A percentile compares a stretch with the other conserved stretches of the same genome.
phyloP scores from a whole-genome alignment of 2,329 filamentous ascomycete species.

The Fusarium sp. region DNA sequence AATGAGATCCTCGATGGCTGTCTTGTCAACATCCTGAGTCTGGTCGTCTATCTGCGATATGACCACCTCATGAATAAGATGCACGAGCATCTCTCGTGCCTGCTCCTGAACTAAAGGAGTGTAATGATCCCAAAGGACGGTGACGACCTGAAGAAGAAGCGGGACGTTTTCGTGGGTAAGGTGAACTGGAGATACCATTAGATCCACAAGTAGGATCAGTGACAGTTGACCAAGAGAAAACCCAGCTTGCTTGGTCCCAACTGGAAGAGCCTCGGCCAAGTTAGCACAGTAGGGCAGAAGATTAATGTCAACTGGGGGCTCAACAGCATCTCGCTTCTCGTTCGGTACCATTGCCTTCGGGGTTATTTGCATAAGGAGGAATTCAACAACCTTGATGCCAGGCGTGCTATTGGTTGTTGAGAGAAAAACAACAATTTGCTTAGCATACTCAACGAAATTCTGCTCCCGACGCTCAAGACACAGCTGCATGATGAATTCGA shows the following conservation, averaged over 20 bases:
- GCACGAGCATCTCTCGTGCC: slow-evolving; percentile 95
- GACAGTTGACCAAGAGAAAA: slow-evolving; percentile 94
- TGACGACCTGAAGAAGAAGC: slow-evolving; percentile 86
- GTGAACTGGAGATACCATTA: slow-evolving; percentile 92
- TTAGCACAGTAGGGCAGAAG: slow-evolving; percentile 91
- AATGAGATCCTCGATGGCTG: slow-evolving; percentile 85
- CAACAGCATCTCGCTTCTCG: slow-evolving; percentile 76
- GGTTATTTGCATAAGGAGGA: slow-evolving; percentile 87
- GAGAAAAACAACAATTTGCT: slow-evolving; percentile 96
- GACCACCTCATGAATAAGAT: slow-evolving; percentile 95
- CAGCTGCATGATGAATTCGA: slow-evolving; percentile 95
- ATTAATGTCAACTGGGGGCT: slow-evolving; percentile 76
- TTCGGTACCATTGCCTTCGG: slow-evolving; percentile 97
- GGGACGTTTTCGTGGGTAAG: slow-evolving; percentile 82
- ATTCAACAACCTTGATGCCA: slow-evolving; percentile 92
- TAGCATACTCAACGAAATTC: slow-evolving; percentile 97
- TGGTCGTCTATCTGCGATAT: slow-evolving; percentile 80
- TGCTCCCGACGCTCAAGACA: slow-evolving; percentile 95
- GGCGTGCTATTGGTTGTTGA: slow-evolving; percentile 79
- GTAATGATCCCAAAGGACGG: slow-evolving; percentile 97
- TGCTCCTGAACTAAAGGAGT: slow-evolving; percentile 95
- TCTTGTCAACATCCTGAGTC: slow-evolving; percentile 68
- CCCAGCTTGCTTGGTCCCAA: slow-evolving; percentile 90
- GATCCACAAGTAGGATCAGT: slow-evolving; percentile 90
- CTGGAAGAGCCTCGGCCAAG: slow-evolving; percentile 78